A percentile compares a stretch with the other conserved stretches of the same genome.
Evolutionary conservation across 148 eudicot species (phyloP).

Genomic region (Spergularia marina): DNA sequence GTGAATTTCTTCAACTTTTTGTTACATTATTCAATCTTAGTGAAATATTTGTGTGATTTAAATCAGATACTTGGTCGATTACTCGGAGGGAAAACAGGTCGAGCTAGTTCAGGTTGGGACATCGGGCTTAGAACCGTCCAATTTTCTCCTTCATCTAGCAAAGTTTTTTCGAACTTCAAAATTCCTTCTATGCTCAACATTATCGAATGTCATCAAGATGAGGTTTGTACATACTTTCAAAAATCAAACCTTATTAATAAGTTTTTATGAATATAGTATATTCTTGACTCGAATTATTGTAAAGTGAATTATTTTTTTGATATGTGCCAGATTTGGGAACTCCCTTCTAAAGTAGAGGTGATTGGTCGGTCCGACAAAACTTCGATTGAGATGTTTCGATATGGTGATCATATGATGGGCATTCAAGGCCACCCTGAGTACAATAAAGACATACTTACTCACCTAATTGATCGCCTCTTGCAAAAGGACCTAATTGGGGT

Average conservation of each 20-base stretch:
- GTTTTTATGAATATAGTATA: background rate
- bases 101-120: slow-evolving; percentile 79
- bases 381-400: slow-evolving; percentile 70
- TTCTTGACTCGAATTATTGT: background rate
- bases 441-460: slow-evolving; percentile 73
- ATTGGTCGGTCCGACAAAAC: slow-evolving; percentile 74
- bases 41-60: no score
- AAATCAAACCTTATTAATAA: background rate
- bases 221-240: slow-evolving; percentile 41
- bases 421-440: slow-evolving; percentile 97
- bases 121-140: slow-evolving; percentile 60
- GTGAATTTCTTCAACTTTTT: no score
- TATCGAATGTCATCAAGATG: slow-evolving; percentile 83
- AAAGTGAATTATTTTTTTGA: background rate
- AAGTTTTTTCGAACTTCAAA: slow-evolving; percentile 37
- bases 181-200: slow-evolving; percentile 47
- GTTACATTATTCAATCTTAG: no score
- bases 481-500: slow-evolving; percentile 50
- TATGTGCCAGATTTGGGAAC: slow-evolving; percentile 55
- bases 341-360: slow-evolving; percentile 75
- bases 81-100: slow-evolving; percentile 60
- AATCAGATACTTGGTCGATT: slow-evolving; percentile 64
- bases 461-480: slow-evolving; percentile 64
- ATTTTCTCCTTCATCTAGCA: slow-evolving; percentile 41
- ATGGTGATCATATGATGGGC: slow-evolving; percentile 85